These are phyloP conservation scores for Camelina laxa DNA, from an alignment of 345 rosid species.

Conservation along the genomic window DNA sequence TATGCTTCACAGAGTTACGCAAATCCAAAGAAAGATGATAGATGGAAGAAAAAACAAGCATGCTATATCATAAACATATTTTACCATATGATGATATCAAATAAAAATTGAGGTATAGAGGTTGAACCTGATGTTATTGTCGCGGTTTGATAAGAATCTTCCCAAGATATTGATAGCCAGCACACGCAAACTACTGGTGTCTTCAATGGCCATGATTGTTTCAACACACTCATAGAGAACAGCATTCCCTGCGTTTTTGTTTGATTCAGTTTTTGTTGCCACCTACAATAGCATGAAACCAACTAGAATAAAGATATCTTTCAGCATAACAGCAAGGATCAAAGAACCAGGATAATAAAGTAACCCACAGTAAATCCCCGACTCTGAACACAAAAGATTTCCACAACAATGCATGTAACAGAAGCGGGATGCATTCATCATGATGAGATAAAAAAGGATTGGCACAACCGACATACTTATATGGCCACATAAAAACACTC, in stretches of 20 bases:
- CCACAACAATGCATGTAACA: slow-evolving; percentile 26
- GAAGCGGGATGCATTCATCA: slow-evolving; percentile 6
- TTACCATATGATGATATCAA: background rate
- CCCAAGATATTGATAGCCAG: slow-evolving; percentile 99
- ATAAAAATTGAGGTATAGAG: slow-evolving; percentile 12
- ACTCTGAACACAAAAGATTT: slow-evolving; percentile 15
- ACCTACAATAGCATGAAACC: slow-evolving; percentile 59
- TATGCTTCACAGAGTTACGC: slow-evolving; percentile 18
- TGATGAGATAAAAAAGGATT: slow-evolving; percentile 20
- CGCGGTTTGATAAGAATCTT: slow-evolving; percentile 96
- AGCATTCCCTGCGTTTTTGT: slow-evolving; percentile 99
- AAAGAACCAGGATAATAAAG: slow-evolving; percentile 19
- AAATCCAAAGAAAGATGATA: slow-evolving; percentile 12
- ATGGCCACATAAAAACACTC: slow-evolving; percentile 11
- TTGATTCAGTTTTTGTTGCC: slow-evolving; percentile 98
- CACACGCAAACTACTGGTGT: slow-evolving; percentile 93
- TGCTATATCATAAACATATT: slow-evolving; percentile 9
- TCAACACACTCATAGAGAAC: slow-evolving; percentile 97
- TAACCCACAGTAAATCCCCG: slow-evolving; percentile 29
- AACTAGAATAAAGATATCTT: slow-evolving; percentile 29
- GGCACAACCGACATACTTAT: slow-evolving; percentile 20
- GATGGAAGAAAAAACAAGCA: slow-evolving; percentile 15
- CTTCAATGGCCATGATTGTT: slow-evolving; percentile 98
- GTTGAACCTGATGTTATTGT: slow-evolving; percentile 95
- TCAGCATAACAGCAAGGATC: slow-evolving; percentile 15